Conservation (phyloP, 495 filamentous ascomycete genomes). For the Cryomyces minteri region DNA sequence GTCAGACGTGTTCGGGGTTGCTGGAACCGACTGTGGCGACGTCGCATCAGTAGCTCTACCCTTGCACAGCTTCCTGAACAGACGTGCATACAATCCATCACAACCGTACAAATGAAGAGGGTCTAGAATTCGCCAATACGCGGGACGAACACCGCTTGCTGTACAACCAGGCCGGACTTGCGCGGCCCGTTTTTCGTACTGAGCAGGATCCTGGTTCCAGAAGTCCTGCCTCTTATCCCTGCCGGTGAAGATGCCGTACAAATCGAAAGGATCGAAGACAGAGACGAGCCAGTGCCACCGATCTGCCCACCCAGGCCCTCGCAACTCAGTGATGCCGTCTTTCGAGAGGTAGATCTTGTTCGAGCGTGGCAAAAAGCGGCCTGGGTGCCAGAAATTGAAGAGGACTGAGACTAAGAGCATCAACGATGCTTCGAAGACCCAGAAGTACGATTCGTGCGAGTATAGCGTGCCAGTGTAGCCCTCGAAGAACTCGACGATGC, state of each 20-base stretch:
- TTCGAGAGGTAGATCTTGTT: constrained; percentile 11
- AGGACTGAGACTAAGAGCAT: constrained; percentile 20
- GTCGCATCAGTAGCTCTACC: too few species aligned
- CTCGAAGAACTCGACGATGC: constrained; percentile 17
- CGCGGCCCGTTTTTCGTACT: too few species aligned
- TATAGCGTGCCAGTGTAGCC: constrained; percentile 11
- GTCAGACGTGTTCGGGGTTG: too few species aligned
- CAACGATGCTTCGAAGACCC: constrained; percentile 21
- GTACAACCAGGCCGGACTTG: too few species aligned
- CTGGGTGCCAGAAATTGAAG: constrained; percentile 17
- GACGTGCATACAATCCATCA: too few species aligned
- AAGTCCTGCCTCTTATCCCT: constrained; percentile 14
- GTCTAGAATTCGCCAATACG: too few species aligned
- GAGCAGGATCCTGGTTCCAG: constrained; percentile 8
- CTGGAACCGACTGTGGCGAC: too few species aligned
- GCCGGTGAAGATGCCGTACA: constrained; percentile 13
- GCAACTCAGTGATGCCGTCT: constrained; percentile 15
- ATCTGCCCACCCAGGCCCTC: constrained; percentile 19
- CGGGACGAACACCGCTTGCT: too few species aligned
- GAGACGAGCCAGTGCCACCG: constrained; percentile 11
- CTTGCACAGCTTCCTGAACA: too few species aligned
- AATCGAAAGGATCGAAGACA: constrained; percentile 17
- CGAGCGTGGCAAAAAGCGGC: constrained; percentile 11
- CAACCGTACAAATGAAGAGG: too few species aligned
- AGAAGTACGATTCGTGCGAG: constrained; percentile 18